Evolutionary conservation across 192 early-diverging fungal genomes (phyloP).

Genomic region (Coemansia sp.): DNA sequence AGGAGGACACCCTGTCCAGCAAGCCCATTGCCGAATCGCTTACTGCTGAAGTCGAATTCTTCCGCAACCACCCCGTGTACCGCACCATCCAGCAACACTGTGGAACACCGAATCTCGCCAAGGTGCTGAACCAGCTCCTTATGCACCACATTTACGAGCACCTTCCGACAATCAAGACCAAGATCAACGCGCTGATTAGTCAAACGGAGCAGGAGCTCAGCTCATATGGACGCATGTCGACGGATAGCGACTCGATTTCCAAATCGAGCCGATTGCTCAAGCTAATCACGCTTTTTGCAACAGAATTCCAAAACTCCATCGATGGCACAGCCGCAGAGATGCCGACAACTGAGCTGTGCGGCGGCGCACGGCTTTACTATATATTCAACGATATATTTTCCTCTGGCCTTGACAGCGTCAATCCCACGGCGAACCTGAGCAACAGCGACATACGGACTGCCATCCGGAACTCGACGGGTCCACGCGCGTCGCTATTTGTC

Average conservation of each 20-base stretch:
- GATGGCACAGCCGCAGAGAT: constrained; percentile 72
- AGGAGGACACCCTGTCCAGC: constrained; percentile 70
- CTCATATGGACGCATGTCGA: constrained; percentile 61
- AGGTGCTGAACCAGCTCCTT: constrained; percentile 70
- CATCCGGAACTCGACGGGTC: constrained; percentile 81
- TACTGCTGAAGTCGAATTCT: constrained; percentile 66
- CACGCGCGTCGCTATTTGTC: constrained; percentile 76
- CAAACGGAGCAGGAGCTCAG: constrained; percentile 74
- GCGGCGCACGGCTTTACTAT: constrained; percentile 79
- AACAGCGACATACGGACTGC: constrained; percentile 76
- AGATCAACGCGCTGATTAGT: constrained; percentile 71
- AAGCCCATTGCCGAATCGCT: constrained; percentile 74
- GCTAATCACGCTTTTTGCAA: constrained; percentile 73
- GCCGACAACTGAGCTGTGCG: constrained; percentile 74
- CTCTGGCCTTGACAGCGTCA: constrained; percentile 67
- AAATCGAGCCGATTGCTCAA: constrained; percentile 61
- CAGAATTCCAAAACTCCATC: constrained; percentile 73
- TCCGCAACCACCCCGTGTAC: constrained; percentile 70
- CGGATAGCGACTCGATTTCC: constrained; percentile 21
- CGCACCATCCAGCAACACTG: constrained; percentile 68
- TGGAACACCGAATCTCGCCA: constrained; percentile 69
- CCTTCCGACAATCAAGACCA: constrained; percentile 73
- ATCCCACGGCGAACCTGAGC: constrained; percentile 68
- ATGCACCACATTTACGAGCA: constrained; percentile 79
- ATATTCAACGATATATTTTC: constrained; percentile 82